A percentile compares a stretch with the other conserved stretches of the same genome.
Evolutionary conservation across 1,284 basidiomycete genomes (phyloP).

Genomic region (Ceratobasidium papillatum): DNA sequence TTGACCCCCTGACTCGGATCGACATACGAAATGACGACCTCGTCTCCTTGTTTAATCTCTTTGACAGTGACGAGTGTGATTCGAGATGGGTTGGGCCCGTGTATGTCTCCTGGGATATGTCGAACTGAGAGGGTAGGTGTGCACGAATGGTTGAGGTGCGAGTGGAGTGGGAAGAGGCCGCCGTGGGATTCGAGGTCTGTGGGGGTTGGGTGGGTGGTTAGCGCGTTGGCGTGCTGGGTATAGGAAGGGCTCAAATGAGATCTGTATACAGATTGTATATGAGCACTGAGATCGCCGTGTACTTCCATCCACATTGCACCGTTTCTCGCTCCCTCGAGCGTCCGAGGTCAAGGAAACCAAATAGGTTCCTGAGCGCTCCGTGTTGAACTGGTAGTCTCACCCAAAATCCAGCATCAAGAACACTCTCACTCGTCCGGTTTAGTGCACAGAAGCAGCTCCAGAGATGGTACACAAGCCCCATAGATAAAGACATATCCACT

Average conservation of each 20-base stretch:
- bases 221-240: no score
- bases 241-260: not conserved
- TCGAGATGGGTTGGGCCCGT: constrained; percentile 64
- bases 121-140: constrained; percentile 77
- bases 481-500: constrained; percentile 32
- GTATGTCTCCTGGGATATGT: constrained; percentile 52
- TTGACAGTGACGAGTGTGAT: constrained; percentile 74
- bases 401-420: no score
- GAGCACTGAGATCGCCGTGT: no score
- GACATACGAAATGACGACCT: constrained; percentile 78
- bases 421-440: no score
- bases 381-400: no score
- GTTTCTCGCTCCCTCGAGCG: no score
- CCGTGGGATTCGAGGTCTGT: constrained; percentile 86
- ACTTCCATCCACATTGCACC: no score
- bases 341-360: no score
- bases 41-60: constrained; percentile 74
- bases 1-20: constrained; percentile 66
- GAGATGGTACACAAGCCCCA: no score
- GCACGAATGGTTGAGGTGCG: constrained; percentile 88
- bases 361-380: no score
- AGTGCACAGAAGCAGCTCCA: no score
- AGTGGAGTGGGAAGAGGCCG: constrained; percentile 85
- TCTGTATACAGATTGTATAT: no score
- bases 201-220: not conserved